Base-by-base conservation (phyloP, 306 rosid species). In the Vachellia collinsii region DNA sequence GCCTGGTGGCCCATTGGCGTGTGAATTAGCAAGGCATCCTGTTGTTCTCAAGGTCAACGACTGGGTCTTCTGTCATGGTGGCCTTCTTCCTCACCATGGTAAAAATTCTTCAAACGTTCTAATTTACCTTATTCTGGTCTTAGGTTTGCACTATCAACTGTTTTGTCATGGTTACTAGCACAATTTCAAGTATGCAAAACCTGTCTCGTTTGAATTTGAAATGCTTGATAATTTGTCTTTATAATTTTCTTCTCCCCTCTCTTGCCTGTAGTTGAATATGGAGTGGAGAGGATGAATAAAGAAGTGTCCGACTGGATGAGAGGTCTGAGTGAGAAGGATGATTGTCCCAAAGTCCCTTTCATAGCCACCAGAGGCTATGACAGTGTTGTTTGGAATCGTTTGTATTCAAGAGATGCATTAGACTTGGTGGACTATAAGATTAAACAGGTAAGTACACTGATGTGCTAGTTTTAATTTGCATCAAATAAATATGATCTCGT, bases 21-120 rank as follows among this genome's bases (percentile, higher is more conserved):
- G 91, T 2, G 98, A 91, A 79, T 90, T 95, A 56, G 93, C 98
- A 19, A 83, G 87, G 59, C 91, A 95, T 74, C 68, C 96, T 56
- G 93, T 95, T 78, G 93, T 88, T 75, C 98, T 95, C 70, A 93
- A 89, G 86, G 97, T 95, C 81, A 95, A 95, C 80, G 98, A 95
- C 72, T 95, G 98, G 98, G 84, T 95, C 82, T 95, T 95, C 91
- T 95, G 99, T 83, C 97, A 95, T 20, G 99, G 99, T 65, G 99
- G 99, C 75, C 99, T 93, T 86, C 96, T 95, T 86, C 99, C 99
- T 83, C 98, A 95, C 77, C 99, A 95, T 78, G 97, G 99, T 95
- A 87, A 88, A 77, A 75, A 63, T 56, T 85, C 61, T 69, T 34
- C 66, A 79, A 17, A 48, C 38, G 37, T 67, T 79, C 80, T 59